A percentile compares a stretch with the other conserved stretches of the same genome.
Conservation (phyloP, 768 basidiomycete species). For the Agaricus blazei region DNA sequence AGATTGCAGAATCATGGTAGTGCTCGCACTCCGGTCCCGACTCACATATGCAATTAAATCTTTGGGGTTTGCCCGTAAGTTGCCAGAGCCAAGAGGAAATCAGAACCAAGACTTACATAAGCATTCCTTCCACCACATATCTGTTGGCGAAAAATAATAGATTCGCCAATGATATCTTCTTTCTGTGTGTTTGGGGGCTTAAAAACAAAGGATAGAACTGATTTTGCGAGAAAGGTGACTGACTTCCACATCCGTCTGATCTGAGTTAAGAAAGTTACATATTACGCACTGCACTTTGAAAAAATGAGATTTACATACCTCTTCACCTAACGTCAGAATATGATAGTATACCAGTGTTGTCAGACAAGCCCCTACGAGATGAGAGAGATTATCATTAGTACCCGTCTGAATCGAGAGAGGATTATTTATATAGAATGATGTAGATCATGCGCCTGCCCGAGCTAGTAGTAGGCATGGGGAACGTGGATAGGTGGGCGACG, state of each 20-base stretch:
- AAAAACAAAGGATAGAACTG: not conserved
- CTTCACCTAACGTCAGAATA: conserved; percentile 19
- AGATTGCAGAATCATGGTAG: not conserved
- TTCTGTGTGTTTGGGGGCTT: conserved; percentile 4
- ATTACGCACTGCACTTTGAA: not conserved
- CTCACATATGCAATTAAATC: conserved; percentile 25
- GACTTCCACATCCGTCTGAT: conserved; percentile 20
- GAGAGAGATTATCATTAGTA: not conserved
- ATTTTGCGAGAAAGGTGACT: not conserved
- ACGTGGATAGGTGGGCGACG: not conserved
- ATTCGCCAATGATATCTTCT: conserved; percentile 19
- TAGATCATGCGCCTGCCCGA: not conserved
- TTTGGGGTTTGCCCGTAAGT: not conserved
- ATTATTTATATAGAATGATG: no score
- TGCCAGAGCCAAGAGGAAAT: not conserved
- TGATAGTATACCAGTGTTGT: conserved; percentile 22
- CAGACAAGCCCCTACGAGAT: conserved; percentile 19
- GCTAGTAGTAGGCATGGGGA: not conserved
- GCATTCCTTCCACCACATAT: conserved; percentile 22
- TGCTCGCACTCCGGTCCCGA: no score
- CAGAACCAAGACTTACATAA: conserved; percentile 14
- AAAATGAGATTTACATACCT: conserved; percentile 12
- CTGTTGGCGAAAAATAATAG: conserved; percentile 21
- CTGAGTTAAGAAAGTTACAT: conserved; percentile 6
- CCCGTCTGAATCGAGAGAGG: not conserved